phyloP scores from a whole-genome alignment of 148 eudicot genomes.

The Chenopodium suecicum region DNA sequence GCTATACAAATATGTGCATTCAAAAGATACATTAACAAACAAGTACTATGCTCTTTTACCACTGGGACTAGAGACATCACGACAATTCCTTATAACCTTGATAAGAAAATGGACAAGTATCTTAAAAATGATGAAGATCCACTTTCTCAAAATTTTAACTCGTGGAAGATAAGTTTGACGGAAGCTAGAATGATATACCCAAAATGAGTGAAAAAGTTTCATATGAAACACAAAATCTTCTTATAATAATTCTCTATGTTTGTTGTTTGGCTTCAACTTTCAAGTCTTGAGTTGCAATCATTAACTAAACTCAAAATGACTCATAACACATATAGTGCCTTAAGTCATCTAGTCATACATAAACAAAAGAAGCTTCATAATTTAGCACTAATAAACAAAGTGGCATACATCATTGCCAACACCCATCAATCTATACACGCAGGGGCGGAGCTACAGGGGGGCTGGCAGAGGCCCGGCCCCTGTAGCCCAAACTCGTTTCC shows the following conservation, averaged over 20 bases:
- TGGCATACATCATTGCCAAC: background rate
- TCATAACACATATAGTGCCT: too few relatives aligned
- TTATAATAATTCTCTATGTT: background rate
- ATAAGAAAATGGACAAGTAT: background rate
- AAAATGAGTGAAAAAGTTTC: background rate
- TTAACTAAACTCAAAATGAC: too few relatives aligned
- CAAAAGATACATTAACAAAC: background rate
- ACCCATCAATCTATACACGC: background rate
- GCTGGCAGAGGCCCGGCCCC: too few relatives aligned
- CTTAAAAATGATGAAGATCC: background rate
- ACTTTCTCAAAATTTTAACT: background rate
- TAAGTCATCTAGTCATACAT: too few relatives aligned
- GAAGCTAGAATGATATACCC: background rate
- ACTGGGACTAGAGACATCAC: background rate
- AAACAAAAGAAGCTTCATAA: too few relatives aligned
- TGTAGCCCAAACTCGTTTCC: too few relatives aligned
- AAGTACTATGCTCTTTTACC: background rate
- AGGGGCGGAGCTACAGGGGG: too few relatives aligned
- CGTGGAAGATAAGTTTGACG: background rate
- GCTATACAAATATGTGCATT: too few relatives aligned
- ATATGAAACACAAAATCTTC: background rate
- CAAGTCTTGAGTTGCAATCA: background rate
- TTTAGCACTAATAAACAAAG: background rate
- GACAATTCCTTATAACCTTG: background rate
- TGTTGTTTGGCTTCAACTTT: background rate